These are phyloP conservation scores for Metschnikowia similis DNA, from an alignment of 805 yeast species.

Conservation along the genomic window DNA sequence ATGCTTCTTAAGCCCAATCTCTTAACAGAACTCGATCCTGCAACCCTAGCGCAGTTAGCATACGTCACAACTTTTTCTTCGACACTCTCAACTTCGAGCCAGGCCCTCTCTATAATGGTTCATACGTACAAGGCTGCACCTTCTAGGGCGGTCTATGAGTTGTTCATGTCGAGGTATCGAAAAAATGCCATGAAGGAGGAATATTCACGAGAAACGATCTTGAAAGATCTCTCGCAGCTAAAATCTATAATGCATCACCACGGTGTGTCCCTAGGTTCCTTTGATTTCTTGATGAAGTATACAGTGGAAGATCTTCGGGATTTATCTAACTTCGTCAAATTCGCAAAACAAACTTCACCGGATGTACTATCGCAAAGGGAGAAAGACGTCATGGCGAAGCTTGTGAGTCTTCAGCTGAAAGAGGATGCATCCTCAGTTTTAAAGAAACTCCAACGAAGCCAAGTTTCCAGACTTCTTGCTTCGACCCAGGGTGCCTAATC, in stretches of 20 bases:
- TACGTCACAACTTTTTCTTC: constrained; percentile 17
- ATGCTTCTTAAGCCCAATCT: constrained; percentile 12
- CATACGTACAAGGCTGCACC: constrained; percentile 18
- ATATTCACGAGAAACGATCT: constrained; percentile 10
- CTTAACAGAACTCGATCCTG: constrained; percentile 15
- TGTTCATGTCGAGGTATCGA: constrained; percentile 17
- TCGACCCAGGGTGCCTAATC: not conserved
- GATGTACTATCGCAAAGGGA: constrained; percentile 16
- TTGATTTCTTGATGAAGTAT: constrained; percentile 21
- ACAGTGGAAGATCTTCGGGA: constrained; percentile 22
- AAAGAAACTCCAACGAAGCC: constrained; percentile 19
- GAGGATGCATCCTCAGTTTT: constrained; percentile 5
- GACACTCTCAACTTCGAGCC: constrained; percentile 10
- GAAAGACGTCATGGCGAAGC: constrained; percentile 17
- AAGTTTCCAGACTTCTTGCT: constrained; percentile 11
- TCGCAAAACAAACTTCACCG: constrained; percentile 13
- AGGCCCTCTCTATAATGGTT: constrained; percentile 14
- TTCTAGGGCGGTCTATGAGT: constrained; percentile 19
- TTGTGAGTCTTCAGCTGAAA: constrained; percentile 14
- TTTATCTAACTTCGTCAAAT: constrained; percentile 24
- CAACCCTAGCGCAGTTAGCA: constrained; percentile 23
- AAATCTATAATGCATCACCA: constrained; percentile 29
- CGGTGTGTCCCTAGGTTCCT: constrained; percentile 14
- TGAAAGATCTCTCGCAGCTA: constrained; percentile 21
- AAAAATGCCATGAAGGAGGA: constrained; percentile 5